phyloP scores from a whole-genome alignment of 2,329 filamentous ascomycete species.

The Cordyceps tenuipes region DNA sequence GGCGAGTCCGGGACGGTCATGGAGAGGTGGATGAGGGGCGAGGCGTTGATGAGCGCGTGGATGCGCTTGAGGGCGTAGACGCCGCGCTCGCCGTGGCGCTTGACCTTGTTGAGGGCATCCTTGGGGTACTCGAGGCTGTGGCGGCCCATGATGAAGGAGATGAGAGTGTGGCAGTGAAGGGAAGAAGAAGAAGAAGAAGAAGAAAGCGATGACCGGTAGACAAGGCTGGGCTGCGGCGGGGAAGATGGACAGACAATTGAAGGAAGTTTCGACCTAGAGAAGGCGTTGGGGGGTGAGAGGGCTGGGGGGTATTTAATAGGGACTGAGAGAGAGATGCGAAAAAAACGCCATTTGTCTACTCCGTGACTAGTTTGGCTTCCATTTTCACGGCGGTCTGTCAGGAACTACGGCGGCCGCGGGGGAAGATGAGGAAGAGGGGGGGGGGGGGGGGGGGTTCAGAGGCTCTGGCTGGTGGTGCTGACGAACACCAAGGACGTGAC shows the following conservation, averaged over 20 bases:
- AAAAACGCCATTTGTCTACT: background rate
- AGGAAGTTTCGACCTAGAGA: background rate
- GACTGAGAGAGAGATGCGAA: background rate
- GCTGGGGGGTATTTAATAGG: background rate
- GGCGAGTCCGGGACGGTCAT: conserved; percentile 58
- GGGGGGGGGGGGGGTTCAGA: too few species aligned
- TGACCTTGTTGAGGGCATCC: conserved; percentile 55
- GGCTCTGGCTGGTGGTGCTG: background rate
- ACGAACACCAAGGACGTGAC: background rate
- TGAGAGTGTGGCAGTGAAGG: background rate
- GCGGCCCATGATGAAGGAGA: conserved; percentile 24
- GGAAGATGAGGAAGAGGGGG: too few species aligned
- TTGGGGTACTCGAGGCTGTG: conserved; percentile 53
- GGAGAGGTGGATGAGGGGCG: conserved; percentile 70
- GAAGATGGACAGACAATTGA: background rate
- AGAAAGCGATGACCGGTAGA: background rate
- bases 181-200: too few species aligned
- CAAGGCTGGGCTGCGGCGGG: background rate
- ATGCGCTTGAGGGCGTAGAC: conserved; percentile 66
- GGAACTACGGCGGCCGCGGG: background rate
- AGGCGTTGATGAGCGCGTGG: conserved; percentile 65
- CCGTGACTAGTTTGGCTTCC: background rate
- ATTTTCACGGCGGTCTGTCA: background rate
- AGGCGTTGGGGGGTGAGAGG: background rate
- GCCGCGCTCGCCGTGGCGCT: conserved; percentile 56